Conservation (phyloP, 2,329 filamentous ascomycete species). For the Talaromyces sp. region DNA sequence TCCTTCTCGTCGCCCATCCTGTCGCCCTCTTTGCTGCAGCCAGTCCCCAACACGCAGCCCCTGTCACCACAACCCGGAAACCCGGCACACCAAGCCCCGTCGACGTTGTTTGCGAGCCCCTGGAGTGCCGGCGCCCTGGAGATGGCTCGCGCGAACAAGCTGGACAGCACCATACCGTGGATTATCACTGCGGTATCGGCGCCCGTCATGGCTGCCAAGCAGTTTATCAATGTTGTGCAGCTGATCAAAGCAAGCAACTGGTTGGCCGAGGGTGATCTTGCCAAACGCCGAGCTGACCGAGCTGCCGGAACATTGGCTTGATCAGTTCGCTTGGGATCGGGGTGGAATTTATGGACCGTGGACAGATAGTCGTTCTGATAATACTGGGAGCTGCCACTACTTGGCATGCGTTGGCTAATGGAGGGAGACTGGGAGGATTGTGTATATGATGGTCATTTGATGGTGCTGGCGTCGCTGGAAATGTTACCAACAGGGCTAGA, state of each 20-base stretch:
- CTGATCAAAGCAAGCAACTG: constrained; percentile 88
- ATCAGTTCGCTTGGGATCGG: background rate
- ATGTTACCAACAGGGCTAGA: constrained; percentile 4
- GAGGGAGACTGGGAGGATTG: background rate
- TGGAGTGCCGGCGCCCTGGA: constrained; percentile 92
- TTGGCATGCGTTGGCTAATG: background rate
- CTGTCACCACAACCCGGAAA: constrained; percentile 59
- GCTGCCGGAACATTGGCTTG: constrained; percentile 20
- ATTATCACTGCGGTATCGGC: constrained; percentile 74
- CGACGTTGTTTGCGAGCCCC: constrained; percentile 77
- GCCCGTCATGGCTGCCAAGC: constrained; percentile 87
- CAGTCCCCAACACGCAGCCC: constrained; percentile 56
- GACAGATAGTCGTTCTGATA: background rate
- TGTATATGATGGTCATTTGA: constrained; percentile 8
- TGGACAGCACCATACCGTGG: constrained; percentile 73
- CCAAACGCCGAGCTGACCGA: constrained; percentile 53
- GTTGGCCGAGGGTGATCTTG: constrained; percentile 85
- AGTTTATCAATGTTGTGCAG: constrained; percentile 90
- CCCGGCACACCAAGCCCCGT: constrained; percentile 51
- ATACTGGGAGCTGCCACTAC: background rate
- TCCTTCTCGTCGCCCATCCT: constrained; percentile 91
- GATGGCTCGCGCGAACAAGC: constrained; percentile 89
- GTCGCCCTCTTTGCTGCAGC: constrained; percentile 73
- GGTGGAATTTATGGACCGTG: too few relatives aligned
- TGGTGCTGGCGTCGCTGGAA: constrained; percentile 7